Evolutionary conservation across 306 rosid genomes (phyloP).

Genomic region (Gastrolobium bilobum): DNA sequence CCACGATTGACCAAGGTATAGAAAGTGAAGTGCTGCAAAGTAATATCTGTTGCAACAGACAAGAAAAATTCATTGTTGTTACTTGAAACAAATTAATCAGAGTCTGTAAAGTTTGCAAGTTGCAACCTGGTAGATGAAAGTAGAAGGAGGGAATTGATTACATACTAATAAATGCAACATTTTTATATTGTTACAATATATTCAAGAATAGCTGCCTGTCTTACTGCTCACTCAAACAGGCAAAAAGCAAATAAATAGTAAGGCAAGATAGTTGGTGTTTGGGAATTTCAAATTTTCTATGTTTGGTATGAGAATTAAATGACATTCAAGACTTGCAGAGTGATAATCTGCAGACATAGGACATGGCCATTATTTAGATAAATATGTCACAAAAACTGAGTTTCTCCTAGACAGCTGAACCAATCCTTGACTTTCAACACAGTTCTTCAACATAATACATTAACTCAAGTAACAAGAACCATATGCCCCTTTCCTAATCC

Average conservation of each 20-base stretch:
- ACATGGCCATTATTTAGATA: constrained; percentile 21
- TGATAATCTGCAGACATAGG: not conserved
- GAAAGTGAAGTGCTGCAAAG: constrained; percentile 43
- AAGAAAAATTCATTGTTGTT: constrained; percentile 37
- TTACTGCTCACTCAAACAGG: constrained; percentile 13
- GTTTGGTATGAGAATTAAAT: constrained; percentile 24
- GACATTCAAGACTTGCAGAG: not conserved
- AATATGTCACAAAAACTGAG: constrained; percentile 1
- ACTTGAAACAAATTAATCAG: constrained; percentile 41
- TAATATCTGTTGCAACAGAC: constrained; percentile 43
- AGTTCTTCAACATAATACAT: not conserved
- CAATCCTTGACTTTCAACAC: not conserved
- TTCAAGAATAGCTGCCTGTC: constrained; percentile 28
- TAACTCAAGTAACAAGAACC: constrained; percentile 4
- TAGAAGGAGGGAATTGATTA: constrained; percentile 18
- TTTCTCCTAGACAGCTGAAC: constrained; percentile 12
- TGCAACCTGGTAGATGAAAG: constrained; percentile 17
- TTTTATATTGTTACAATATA: not conserved
- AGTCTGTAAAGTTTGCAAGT: constrained; percentile 18
- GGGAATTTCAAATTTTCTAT: constrained; percentile 22
- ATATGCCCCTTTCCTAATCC: constrained; percentile 15
- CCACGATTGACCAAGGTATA: constrained; percentile 36
- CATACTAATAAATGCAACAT: not conserved
- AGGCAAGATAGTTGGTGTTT: constrained; percentile 33
- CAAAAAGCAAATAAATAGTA: not conserved